Base-by-base conservation (phyloP, 2,329 filamentous ascomycete species). In the Rhynchosporium graminicola region DNA sequence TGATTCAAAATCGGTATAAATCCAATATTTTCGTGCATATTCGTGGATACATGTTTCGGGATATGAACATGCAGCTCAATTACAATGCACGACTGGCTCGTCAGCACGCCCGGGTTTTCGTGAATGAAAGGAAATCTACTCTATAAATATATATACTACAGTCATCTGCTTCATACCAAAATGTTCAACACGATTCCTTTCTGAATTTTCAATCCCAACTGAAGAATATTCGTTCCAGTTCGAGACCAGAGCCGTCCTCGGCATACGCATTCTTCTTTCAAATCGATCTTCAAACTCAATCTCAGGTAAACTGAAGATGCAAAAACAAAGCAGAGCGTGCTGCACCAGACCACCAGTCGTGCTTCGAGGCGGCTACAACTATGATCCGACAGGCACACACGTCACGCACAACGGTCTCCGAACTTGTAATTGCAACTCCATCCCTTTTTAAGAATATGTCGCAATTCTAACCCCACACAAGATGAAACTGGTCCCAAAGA, bases 401-500 rank as follows among this genome's bases (percentile, higher is more conserved):
- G 67, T 67, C 10, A 68, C 61, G 5, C 66, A 74, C 43, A 70
- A 65, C 2, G 72, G 69, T 10, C 56, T 77, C 8, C 73, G 72
- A 28, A 76, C 74, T 9, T 77, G 74, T 75, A 40, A 50, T 65
- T 51, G 48, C 10, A 50, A 29, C 20, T 13, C 45, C 38, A 3
- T 6, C 6, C 40, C 40, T 40, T 10, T 43, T 12, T 12, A 4
- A 10, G 10, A 43, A 4, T 45, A 6, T 7, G 20, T 15, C 15
- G n/a, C 15, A 7, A 7, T 13, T 31, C 31, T 20, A 46, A 60
- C 12, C 10, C 3, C 4, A 13, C 6, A n/a, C 15, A 45, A 77
- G 82, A 84, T 64, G 75, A 79, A 7, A 78, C 77, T 10, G 79
- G 80, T 46, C 77, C 81, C 20, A 69, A 73, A 13, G 75, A 77